Evolutionary conservation across 2,329 filamentous ascomycete genomes (phyloP), one percentile per base, ranked within the genome.

Genomic region (Ophiosphaerella herpotricha): DNA sequence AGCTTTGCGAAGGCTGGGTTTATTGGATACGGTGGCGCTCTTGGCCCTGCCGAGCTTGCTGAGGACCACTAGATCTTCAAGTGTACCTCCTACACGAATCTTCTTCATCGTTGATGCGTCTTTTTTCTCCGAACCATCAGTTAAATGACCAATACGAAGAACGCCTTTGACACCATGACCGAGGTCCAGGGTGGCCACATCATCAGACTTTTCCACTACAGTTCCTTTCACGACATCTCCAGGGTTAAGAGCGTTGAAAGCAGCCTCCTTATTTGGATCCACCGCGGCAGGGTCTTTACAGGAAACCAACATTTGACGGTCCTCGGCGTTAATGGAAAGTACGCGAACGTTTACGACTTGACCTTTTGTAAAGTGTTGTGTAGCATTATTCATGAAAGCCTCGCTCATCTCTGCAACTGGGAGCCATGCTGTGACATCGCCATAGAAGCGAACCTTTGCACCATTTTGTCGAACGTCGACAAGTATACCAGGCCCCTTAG

Each of bases 391-490:
- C 65, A 99, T 97, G 68, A 88, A 97, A 9, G 92, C 91, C 71
- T 99, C 94, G 70, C 94, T 97, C 94, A 99, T 99, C 74, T 99
- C 93, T 1, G 90, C 90, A 0, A 96, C 87, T 2, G 94, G 94
- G 46, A 99, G 80, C 77, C 95, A 99, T 7, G 89, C 95, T 58
- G 85, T 85, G 16, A 99, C 80, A 7, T 80, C 76, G 14, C 91
- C 91, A 66, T 95, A 99, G 74, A 97, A 99, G 68, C 96, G 91
- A 45, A 99, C 88, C 14, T 93, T 85, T 9, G 94, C 94, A 51
- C 94, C 94, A 45, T 85, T 85, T 3, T 83, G 75, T 48, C 91
- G 80, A 9, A 99, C 79, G 57, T 89, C 95, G 59, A 96, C 82
- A 57, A 99, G 88, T 0, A 91, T 97, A 50, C 93, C 94, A 7